A percentile compares a stretch with the other conserved stretches of the same genome.
These are phyloP conservation scores for Yamadazyma tumulicola DNA, from an alignment of 805 yeast genomes.

Conservation along the genomic window DNA sequence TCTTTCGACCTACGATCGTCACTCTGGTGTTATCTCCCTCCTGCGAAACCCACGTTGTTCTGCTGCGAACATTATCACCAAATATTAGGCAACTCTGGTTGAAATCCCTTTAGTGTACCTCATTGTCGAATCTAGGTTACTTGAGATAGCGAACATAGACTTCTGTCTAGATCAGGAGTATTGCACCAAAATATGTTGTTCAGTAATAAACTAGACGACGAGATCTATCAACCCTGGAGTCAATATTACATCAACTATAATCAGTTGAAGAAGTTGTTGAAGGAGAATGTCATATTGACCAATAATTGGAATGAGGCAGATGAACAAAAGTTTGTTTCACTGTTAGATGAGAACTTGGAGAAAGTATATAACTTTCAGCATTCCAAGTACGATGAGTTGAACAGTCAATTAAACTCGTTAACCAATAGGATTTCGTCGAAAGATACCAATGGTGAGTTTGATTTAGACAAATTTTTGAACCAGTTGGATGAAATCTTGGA, in stretches of 20 bases:
- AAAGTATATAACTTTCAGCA: slow-evolving; percentile 74
- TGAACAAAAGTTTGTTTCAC: slow-evolving; percentile 64
- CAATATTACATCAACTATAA: slow-evolving; percentile 66
- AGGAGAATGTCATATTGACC: slow-evolving; percentile 56
- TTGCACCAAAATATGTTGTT: slow-evolving; percentile 60
- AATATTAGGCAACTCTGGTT: background rate
- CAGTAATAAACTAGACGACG: slow-evolving; percentile 77
- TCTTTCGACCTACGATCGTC: too few relatives aligned
- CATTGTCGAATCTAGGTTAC: too few relatives aligned
- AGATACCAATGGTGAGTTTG: slow-evolving; percentile 37
- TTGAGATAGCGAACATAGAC: too few relatives aligned
- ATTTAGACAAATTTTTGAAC: slow-evolving; percentile 58
- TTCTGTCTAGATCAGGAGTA: too few relatives aligned
- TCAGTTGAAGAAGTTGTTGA: slow-evolving; percentile 59
- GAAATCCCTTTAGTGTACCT: too few relatives aligned
- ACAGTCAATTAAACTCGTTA: slow-evolving; percentile 57
- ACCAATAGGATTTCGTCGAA: slow-evolving; percentile 63
- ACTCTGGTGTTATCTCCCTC: too few relatives aligned
- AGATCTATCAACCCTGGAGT: slow-evolving; percentile 87
- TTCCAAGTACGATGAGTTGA: slow-evolving; percentile 64
- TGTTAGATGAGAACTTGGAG: slow-evolving; percentile 66
- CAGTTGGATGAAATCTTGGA: slow-evolving; percentile 71
- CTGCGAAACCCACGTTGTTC: too few relatives aligned
- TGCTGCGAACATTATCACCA: too few relatives aligned
- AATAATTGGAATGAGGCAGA: slow-evolving; percentile 66